Conservation (phyloP, 306 rosid species). For the Lupinus albus region DNA sequence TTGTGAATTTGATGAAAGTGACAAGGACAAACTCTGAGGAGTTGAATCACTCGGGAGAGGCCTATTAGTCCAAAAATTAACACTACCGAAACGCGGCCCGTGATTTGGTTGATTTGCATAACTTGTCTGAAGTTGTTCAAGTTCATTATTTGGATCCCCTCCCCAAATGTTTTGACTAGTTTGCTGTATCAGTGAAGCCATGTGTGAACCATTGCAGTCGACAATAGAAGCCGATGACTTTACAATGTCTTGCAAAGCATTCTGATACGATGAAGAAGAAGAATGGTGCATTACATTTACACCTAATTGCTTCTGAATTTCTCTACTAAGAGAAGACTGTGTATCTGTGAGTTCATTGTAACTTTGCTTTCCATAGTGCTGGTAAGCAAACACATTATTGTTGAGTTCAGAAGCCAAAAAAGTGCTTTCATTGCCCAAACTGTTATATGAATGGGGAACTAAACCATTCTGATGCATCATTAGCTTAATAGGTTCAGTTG, state of each 20-base stretch:
- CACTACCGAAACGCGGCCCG: constrained; percentile 37
- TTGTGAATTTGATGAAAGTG: constrained; percentile 75
- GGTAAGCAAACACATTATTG: constrained; percentile 36
- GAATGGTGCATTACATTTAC: constrained; percentile 46
- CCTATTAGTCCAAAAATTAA: constrained; percentile 51
- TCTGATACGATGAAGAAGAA: constrained; percentile 45
- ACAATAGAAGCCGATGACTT: constrained; percentile 50
- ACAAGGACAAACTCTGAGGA: constrained; percentile 74
- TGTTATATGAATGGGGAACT: constrained; percentile 30
- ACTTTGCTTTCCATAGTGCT: constrained; percentile 39
- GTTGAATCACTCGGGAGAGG: constrained; percentile 49
- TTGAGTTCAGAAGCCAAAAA: constrained; percentile 37
- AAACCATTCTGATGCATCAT: constrained; percentile 38
- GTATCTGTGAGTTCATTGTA: constrained; percentile 38
- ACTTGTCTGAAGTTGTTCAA: constrained; percentile 50
- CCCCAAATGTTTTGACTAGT: constrained; percentile 38
- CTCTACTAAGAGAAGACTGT: constrained; percentile 35
- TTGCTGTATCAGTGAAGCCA: constrained; percentile 42
- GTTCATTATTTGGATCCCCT: constrained; percentile 48
- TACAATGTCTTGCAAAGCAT: constrained; percentile 58
- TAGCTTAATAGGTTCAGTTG: constrained; percentile 38
- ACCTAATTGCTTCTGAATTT: constrained; percentile 44
- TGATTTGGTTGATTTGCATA: constrained; percentile 48
- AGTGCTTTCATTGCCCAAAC: constrained; percentile 37
- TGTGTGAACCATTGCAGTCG: constrained; percentile 40